A percentile compares a stretch with the other conserved stretches of the same genome.
These are phyloP conservation scores for Thuidium tamariscinum DNA, from an alignment of 225 moss, liverwort and hornwort species.

Conservation along the genomic window DNA sequence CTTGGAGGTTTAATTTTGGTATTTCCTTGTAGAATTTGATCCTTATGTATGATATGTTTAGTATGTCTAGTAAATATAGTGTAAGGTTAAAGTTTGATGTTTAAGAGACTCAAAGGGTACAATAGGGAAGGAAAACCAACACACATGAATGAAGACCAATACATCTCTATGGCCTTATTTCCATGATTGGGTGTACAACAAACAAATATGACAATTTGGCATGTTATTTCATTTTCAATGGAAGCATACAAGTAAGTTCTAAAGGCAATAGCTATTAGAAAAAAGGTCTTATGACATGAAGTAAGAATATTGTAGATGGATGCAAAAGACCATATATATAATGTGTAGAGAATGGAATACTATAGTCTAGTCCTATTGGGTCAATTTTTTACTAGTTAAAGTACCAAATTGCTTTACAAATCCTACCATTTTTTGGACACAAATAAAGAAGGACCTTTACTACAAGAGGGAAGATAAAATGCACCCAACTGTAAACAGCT, in stretches of 20 bases:
- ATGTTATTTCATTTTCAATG: background rate
- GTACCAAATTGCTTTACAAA: background rate
- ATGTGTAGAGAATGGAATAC: background rate
- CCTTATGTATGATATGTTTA: fast-evolving
- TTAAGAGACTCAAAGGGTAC: too few relatives aligned
- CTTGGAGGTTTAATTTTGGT: background rate
- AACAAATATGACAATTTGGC: background rate
- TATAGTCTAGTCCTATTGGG: background rate
- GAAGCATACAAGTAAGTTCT: fast-evolving
- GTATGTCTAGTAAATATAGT: too few relatives aligned
- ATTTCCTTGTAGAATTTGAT: background rate
- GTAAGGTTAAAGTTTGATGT: too few relatives aligned
- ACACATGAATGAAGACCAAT: background rate
- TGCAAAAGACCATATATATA: fast-evolving
- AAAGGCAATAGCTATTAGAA: background rate
- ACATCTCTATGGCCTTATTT: background rate
- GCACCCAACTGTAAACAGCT: too few relatives aligned
- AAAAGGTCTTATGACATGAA: too few relatives aligned
- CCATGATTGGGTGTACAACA: background rate
- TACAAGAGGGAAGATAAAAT: too few relatives aligned
- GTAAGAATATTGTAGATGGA: background rate
- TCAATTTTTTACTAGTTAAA: background rate
- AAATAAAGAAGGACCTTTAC: too few relatives aligned
- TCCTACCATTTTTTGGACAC: too few relatives aligned
- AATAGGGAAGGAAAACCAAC: fast-evolving